Evolutionary conservation across 2,329 filamentous ascomycete species (phyloP).

Genomic region (Penicillium italicum): DNA sequence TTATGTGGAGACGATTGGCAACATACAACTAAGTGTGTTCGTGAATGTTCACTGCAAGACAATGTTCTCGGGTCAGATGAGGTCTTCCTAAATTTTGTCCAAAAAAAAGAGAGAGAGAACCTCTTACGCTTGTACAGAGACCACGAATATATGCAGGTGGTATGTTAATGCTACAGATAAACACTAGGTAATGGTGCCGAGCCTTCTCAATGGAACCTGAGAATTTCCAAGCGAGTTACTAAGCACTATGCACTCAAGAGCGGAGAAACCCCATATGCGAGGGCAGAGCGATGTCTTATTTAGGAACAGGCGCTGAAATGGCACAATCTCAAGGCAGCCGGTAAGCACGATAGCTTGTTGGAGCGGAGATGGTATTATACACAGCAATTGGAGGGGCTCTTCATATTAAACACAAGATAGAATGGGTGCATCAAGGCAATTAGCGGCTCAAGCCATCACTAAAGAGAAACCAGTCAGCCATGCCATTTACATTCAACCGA

Average conservation of each 20-base stretch:
- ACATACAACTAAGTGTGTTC: neutral
- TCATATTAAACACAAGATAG: neutral
- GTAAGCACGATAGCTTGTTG: neutral
- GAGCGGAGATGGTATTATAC: slow-evolving; percentile 16
- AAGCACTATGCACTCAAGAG: neutral
- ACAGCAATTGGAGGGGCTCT: slow-evolving; percentile 3
- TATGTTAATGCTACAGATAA: neutral
- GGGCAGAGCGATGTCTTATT: slow-evolving; percentile 3
- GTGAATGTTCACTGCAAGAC: too few relatives aligned
- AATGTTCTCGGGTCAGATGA: neutral
- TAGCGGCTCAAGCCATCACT: slow-evolving; percentile 77
- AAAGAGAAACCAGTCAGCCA: slow-evolving; percentile 16
- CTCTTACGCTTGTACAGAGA: neutral
- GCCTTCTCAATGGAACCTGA: neutral
- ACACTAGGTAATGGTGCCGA: neutral
- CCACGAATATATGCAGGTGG: neutral
- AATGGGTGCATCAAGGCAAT: slow-evolving; percentile 25
- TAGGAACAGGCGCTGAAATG: slow-evolving; percentile 10
- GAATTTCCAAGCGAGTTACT: neutral
- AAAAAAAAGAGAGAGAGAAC: neutral
- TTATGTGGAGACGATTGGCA: neutral
- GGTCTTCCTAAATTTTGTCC: neutral
- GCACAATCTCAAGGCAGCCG: neutral
- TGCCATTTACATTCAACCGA: neutral
- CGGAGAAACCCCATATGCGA: slow-evolving; percentile 9